Percentiles rank a stretch among this genome's conserved stretches.
phyloP scores from a whole-genome alignment of 176 grass and related monocot genomes.

The Zizania latifolia region DNA sequence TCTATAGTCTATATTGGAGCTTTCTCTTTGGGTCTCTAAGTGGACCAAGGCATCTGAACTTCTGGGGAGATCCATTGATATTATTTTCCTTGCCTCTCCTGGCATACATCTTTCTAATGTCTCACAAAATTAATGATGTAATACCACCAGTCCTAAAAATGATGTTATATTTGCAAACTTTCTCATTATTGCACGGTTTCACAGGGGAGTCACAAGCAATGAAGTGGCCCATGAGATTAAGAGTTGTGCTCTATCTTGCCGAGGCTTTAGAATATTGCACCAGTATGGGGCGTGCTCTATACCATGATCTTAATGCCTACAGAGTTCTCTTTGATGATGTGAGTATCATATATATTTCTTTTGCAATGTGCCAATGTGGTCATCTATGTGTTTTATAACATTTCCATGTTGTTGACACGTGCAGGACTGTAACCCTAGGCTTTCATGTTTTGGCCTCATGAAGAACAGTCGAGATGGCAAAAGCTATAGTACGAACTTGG shows the following conservation, averaged over 20 bases:
- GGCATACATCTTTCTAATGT: slow-evolving; percentile 9
- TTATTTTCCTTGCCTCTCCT: not conserved
- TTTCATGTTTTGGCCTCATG: slow-evolving; percentile 99
- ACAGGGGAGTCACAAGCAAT: slow-evolving; percentile 95
- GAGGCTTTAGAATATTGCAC: slow-evolving; percentile 96
- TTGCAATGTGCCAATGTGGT: not conserved
- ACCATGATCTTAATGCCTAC: slow-evolving; percentile 99
- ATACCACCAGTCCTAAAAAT: not conserved
- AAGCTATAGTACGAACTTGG: slow-evolving; percentile 99
- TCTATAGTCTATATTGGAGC: not conserved
- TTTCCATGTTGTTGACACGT: slow-evolving; percentile 15
- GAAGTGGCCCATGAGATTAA: slow-evolving; percentile 97
- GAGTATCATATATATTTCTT: slow-evolving; percentile 30
- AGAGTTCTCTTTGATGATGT: slow-evolving; percentile 97
- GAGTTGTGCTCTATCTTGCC: slow-evolving; percentile 86
- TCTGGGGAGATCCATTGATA: not conserved
- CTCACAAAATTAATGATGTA: not conserved
- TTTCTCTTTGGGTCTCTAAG: not conserved
- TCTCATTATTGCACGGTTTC: slow-evolving; percentile 37
- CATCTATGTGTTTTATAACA: slow-evolving; percentile 15
- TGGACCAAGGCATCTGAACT: not conserved
- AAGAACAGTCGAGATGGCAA: slow-evolving; percentile 97
- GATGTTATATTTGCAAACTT: not conserved
- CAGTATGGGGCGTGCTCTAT: slow-evolving; percentile 73
- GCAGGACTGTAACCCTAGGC: slow-evolving; percentile 93